phyloP scores from a whole-genome alignment of 2,329 filamentous ascomycete genomes.

The Paraphoma sp. region DNA sequence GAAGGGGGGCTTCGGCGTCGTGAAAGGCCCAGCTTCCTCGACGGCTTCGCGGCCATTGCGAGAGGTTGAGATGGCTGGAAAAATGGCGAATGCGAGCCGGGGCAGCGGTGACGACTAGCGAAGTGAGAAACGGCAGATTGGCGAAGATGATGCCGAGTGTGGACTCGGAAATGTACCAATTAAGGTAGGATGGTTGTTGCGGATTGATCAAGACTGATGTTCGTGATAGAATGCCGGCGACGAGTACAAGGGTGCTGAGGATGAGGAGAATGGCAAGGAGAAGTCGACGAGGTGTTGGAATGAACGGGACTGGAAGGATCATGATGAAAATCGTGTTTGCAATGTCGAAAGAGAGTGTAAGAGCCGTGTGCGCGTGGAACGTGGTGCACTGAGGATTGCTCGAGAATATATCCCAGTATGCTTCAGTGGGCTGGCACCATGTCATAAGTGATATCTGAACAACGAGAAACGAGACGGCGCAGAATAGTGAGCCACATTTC shows the following conservation, averaged over 20 bases:
- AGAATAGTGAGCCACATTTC: slow-evolving; percentile 17
- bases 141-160: slow-evolving; percentile 28
- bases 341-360: slow-evolving; percentile 18
- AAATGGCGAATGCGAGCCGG: slow-evolving; percentile 19
- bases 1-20: background rate
- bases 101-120: slow-evolving; percentile 23
- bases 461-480: slow-evolving; percentile 24
- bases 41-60: slow-evolving; percentile 23
- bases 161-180: slow-evolving; percentile 24
- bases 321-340: slow-evolving; percentile 25
- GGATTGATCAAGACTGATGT: slow-evolving; percentile 13
- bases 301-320: slow-evolving; percentile 32
- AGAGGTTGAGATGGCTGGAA: slow-evolving; percentile 15
- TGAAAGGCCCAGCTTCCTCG: slow-evolving; percentile 3
- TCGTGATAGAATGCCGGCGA: slow-evolving; percentile 23
- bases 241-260: slow-evolving; percentile 21
- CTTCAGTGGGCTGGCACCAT: slow-evolving; percentile 25
- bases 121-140: slow-evolving; percentile 37
- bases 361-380: slow-evolving; percentile 25
- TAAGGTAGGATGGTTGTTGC: slow-evolving; percentile 13
- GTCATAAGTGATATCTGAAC: slow-evolving; percentile 25
- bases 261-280: slow-evolving; percentile 28
- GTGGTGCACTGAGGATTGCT: slow-evolving; percentile 27
- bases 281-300: slow-evolving; percentile 33
- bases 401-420: slow-evolving; percentile 19